Percentiles rank a stretch among this genome's conserved stretches.
phyloP scores from a whole-genome alignment of 208 protist species.

The Trypanosoma grayi region DNA sequence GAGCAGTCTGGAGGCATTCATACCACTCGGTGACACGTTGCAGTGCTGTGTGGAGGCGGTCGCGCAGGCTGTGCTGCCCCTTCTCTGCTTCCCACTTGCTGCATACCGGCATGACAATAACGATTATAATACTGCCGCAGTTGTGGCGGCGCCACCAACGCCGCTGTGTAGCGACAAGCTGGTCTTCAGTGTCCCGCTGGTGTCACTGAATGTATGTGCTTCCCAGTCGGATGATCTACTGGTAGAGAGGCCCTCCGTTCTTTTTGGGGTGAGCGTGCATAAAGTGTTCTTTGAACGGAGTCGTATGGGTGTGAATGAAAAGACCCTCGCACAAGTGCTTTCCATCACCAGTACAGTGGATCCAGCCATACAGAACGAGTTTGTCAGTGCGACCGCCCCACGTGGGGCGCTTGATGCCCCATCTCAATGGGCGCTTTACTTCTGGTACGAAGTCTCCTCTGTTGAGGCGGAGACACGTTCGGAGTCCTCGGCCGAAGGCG shows the following conservation, averaged over 20 bases:
- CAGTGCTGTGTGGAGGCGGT: conserved; percentile 34
- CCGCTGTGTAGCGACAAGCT: conserved; percentile 1
- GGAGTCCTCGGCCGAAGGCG: background rate
- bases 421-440: conserved; percentile 28
- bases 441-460: conserved; percentile 17
- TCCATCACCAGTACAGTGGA: conserved; percentile 15
- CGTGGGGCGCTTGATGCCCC: conserved; percentile 19
- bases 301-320: conserved; percentile 19
- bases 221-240: conserved; percentile 13
- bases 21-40: conserved; percentile 32
- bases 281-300: conserved; percentile 13
- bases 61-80: conserved; percentile 24
- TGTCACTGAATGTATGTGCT: conserved; percentile 22
- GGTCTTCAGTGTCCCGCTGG: conserved; percentile 16
- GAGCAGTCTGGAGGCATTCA: conserved; percentile 25
- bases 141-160: background rate
- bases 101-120: background rate
- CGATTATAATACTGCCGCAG: background rate
- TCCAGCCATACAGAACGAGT: conserved; percentile 22
- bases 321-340: conserved; percentile 4
- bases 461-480: background rate
- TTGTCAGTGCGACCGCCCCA: conserved; percentile 21
- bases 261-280: conserved; percentile 17
- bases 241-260: conserved; percentile 5
- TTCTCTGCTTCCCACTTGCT: conserved; percentile 4